A percentile compares a stretch with the other conserved stretches of the same genome.
Evolutionary conservation across 2,329 filamentous ascomycete species (phyloP).

Genomic region (Penicillium oxalicum): DNA sequence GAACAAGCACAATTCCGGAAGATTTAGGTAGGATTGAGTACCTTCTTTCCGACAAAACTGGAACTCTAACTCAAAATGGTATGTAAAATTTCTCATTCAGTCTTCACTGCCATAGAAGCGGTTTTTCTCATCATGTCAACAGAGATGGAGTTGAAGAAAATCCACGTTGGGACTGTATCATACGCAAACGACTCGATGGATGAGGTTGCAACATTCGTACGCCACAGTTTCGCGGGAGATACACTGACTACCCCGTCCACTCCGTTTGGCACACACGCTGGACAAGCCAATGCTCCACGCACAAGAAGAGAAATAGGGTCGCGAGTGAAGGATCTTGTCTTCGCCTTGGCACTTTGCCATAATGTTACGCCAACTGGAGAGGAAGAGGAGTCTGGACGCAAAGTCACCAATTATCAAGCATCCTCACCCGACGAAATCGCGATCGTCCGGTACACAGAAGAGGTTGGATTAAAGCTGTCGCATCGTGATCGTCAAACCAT

Average conservation of each 20-base stretch:
- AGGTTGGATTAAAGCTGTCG: constrained; percentile 75
- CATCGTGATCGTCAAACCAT: constrained; percentile 85
- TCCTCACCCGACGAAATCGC: constrained; percentile 97
- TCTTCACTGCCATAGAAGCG: constrained; percentile 5
- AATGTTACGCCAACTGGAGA: constrained; percentile 93
- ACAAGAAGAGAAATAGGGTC: constrained; percentile 90
- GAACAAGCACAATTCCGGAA: constrained; percentile 95
- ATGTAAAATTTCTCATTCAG: constrained; percentile 14
- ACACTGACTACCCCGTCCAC: constrained; percentile 69
- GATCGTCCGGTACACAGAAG: constrained; percentile 92
- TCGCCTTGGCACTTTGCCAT: constrained; percentile 89
- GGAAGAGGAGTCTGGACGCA: constrained; percentile 64
- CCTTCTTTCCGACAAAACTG: constrained; percentile 92
- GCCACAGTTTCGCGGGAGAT: constrained; percentile 66
- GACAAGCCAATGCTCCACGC: constrained; percentile 59
- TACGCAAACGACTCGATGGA: constrained; percentile 99
- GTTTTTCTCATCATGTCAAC: constrained; percentile 8
- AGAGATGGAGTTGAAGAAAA: constrained; percentile 98
- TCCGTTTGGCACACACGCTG: constrained; percentile 56
- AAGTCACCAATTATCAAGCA: constrained; percentile 83
- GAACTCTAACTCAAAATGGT: constrained; percentile 91
- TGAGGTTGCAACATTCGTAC: constrained; percentile 80
- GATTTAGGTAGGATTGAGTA: constrained; percentile 95
- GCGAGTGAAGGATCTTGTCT: constrained; percentile 83
- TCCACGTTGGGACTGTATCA: constrained; percentile 94